Conservation (phyloP, 257 asterid species). For the Solanum sejunctum region DNA sequence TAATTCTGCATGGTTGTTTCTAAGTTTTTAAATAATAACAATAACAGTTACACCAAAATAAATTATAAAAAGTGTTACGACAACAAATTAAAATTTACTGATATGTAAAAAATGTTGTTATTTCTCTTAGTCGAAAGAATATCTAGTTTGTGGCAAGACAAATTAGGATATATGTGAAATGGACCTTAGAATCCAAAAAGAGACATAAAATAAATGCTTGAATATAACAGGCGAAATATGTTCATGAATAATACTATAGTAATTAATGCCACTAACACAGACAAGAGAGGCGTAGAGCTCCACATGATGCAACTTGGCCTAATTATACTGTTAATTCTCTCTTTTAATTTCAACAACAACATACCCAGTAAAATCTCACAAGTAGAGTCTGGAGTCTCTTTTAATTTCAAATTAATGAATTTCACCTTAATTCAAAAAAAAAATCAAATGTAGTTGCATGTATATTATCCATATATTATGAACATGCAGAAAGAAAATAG, state of each 20-base stretch:
- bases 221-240: background rate
- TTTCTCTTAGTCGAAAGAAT: background rate
- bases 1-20: background rate
- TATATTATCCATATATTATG: background rate
- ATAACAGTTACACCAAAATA: background rate
- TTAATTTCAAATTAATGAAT: background rate
- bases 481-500: background rate
- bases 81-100: too few species aligned
- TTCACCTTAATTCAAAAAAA: background rate
- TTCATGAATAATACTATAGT: background rate
- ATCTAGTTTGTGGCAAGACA: background rate
- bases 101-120: too few species aligned
- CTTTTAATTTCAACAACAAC: background rate
- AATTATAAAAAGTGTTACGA: background rate
- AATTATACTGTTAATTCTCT: background rate
- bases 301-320: background rate
- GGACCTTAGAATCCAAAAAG: background rate
- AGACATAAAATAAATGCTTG: background rate
- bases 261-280: background rate
- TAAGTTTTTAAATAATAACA: background rate
- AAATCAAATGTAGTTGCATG: background rate
- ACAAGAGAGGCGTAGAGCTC: background rate
- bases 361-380: too few species aligned
- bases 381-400: too few species aligned
- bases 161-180: background rate